A percentile compares a stretch with the other conserved stretches of the same genome.
phyloP scores from a whole-genome alignment of 1,284 basidiomycete species.

The Leccinum griseonigrum region DNA sequence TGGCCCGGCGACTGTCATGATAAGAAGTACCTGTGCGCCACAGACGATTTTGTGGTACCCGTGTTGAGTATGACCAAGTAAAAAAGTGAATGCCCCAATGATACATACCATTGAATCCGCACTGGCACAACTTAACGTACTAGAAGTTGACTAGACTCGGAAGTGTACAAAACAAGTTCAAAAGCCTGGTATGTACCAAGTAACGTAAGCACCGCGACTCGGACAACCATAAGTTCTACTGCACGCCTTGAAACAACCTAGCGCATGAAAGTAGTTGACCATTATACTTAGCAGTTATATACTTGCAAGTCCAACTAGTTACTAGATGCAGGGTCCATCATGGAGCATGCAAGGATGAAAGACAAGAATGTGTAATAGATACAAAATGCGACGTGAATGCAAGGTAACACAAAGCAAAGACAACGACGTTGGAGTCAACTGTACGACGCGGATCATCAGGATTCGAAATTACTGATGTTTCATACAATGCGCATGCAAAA shows the following conservation, averaged over 20 bases:
- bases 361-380: conserved; percentile 8
- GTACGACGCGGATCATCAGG: neutral
- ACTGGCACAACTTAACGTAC: too few relatives aligned
- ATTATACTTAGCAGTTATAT: neutral
- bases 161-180: too few relatives aligned
- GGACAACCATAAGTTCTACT: too few relatives aligned
- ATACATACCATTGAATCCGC: too few relatives aligned
- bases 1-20: neutral
- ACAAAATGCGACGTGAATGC: conserved; percentile 9
- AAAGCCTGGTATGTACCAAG: too few relatives aligned
- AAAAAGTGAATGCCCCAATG: too few relatives aligned
- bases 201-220: too few relatives aligned
- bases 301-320: neutral
- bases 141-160: too few relatives aligned
- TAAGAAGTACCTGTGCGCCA: neutral
- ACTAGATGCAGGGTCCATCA: conserved; percentile 1
- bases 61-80: neutral
- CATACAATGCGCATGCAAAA: neutral
- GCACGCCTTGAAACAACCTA: too few relatives aligned
- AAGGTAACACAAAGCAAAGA: conserved; percentile 6
- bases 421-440: neutral
- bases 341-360: neutral
- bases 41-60: neutral
- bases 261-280: too few relatives aligned
- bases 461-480: neutral